Percentiles rank a stretch among this genome's conserved stretches.
Evolutionary conservation across 2,329 filamentous ascomycete genomes (phyloP).

Genomic region (Chaetomium olivaceum): DNA sequence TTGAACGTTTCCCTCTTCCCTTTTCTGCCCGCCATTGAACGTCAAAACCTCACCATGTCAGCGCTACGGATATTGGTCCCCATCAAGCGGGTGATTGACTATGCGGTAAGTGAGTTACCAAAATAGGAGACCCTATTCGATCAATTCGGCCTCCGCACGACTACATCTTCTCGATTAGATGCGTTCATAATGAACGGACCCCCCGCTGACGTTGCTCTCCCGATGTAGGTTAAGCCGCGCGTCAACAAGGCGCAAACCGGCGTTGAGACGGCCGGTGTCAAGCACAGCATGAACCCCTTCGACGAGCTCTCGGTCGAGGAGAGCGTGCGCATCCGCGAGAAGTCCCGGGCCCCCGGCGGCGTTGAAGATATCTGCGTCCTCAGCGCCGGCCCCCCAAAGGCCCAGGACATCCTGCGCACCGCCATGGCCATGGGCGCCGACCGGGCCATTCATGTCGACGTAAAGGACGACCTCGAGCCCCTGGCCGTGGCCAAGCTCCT

Average conservation of each 20-base stretch:
- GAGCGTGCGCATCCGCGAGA: conserved; percentile 89
- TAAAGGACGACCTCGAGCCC: conserved; percentile 79
- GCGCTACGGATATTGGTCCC: conserved; percentile 75
- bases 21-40: conserved; percentile 30
- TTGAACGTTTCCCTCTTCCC: conserved; percentile 19
- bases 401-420: conserved; percentile 84
- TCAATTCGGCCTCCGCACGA: conserved; percentile 1
- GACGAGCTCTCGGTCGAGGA: conserved; percentile 98
- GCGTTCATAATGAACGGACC: not conserved
- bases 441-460: conserved; percentile 83
- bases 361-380: conserved; percentile 92
- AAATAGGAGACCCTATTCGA: not conserved
- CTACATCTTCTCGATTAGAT: not conserved
- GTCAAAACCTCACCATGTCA: conserved; percentile 51
- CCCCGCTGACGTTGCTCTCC: conserved; percentile 11
- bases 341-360: conserved; percentile 67
- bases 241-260: conserved; percentile 76
- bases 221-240: conserved; percentile 62
- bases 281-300: conserved; percentile 99
- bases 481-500: conserved; percentile 91
- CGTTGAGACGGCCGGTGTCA: conserved; percentile 89
- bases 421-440: conserved; percentile 99
- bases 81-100: conserved; percentile 84
- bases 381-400: conserved; percentile 83
- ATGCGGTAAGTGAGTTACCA: conserved; percentile 61